phyloP scores from a whole-genome alignment of 257 asterid genomes.

The Thymus mandschuricus region DNA sequence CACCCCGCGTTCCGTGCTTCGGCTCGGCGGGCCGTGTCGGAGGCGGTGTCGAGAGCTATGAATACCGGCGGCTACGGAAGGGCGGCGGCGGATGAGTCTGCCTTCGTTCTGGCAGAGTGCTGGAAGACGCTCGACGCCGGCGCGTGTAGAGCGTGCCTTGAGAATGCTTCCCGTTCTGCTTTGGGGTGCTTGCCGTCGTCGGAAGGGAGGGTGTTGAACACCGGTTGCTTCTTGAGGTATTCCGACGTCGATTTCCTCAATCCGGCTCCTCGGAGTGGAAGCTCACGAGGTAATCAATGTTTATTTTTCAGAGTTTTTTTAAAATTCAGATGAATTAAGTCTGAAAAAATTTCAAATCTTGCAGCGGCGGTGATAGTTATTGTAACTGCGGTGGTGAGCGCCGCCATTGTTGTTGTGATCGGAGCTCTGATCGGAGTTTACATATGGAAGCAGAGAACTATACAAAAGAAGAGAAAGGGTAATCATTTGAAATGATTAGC shows the following conservation, averaged over 20 bases:
- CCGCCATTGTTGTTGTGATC: slow-evolving; percentile 46
- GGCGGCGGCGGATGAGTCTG: slow-evolving; percentile 35
- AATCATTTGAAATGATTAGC: not conserved
- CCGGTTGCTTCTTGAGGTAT: no score
- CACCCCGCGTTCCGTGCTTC: no score
- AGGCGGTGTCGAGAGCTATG: slow-evolving; percentile 46
- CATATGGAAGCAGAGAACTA: slow-evolving; percentile 55
- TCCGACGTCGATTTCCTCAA: no score
- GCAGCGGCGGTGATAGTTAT: slow-evolving; percentile 48
- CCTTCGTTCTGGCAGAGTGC: slow-evolving; percentile 57
- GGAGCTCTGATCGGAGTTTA: slow-evolving; percentile 52
- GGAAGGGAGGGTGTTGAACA: no score
- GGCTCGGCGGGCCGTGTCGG: slow-evolving; percentile 42
- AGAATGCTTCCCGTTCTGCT: slow-evolving; percentile 50
- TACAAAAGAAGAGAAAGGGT: slow-evolving; percentile 65
- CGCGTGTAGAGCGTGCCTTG: slow-evolving; percentile 60
- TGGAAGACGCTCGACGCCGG: slow-evolving; percentile 52
- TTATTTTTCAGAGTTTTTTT: no score
- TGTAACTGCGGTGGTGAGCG: slow-evolving; percentile 50
- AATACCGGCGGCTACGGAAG: slow-evolving; percentile 42
- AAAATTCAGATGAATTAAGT: not conserved
- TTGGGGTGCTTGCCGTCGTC: no score
- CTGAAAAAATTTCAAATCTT: not conserved
- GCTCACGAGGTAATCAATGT: no score
- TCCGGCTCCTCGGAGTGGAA: no score